These are phyloP conservation scores for Aspergillus candidus DNA, from an alignment of 2,329 filamentous ascomycete genomes.

Conservation along the genomic window DNA sequence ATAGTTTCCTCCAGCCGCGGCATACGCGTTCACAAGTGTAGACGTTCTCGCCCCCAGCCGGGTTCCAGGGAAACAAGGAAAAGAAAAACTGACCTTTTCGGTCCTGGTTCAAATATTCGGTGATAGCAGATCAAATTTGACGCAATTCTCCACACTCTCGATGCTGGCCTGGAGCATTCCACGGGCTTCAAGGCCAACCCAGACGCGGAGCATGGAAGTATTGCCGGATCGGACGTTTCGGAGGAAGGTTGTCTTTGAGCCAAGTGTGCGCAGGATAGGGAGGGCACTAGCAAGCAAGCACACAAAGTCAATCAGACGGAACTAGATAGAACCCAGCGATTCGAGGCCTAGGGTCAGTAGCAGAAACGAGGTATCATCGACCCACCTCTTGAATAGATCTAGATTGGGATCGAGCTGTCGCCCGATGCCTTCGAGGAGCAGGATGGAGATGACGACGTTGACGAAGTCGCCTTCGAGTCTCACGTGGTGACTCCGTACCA, in stretches of 20 bases:
- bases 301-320: conserved; percentile 2
- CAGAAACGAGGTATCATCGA: conserved; percentile 8
- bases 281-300: conserved; percentile 60
- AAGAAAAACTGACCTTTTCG: neutral
- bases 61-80: too few species aligned
- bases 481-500: conserved; percentile 91
- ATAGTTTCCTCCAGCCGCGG: too few species aligned
- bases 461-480: conserved; percentile 95
- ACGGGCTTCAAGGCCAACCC: conserved; percentile 83
- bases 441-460: conserved; percentile 92
- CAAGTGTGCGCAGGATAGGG: conserved; percentile 82
- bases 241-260: conserved; percentile 51
- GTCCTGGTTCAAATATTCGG: conserved; percentile 62
- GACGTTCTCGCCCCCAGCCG: too few species aligned
- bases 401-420: conserved; percentile 77
- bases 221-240: conserved; percentile 65
- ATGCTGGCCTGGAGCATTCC: conserved; percentile 85
- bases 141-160: conserved; percentile 81
- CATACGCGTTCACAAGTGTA: too few species aligned
- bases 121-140: conserved; percentile 82
- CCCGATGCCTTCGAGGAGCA: conserved; percentile 90
- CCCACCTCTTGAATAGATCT: conserved; percentile 71
- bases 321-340: neutral
- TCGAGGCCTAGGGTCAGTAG: neutral
- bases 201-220: conserved; percentile 81